Conservation (phyloP, 257 asterid species). For the Linderniella brevidens region DNA sequence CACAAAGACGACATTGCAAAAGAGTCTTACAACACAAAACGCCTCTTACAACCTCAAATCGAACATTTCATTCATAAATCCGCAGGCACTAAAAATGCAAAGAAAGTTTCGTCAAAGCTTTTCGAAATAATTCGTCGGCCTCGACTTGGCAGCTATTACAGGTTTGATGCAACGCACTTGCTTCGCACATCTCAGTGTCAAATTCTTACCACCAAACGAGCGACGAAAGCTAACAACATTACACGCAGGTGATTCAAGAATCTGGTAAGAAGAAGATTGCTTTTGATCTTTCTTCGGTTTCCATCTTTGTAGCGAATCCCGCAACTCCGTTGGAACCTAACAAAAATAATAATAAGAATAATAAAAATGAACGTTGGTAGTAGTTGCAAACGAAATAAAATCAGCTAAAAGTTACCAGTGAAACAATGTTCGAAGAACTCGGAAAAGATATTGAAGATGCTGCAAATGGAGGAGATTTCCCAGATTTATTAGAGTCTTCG, state of each 20-base stretch:
- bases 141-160: conserved; percentile 14
- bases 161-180: conserved; percentile 12
- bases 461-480: conserved; percentile 73
- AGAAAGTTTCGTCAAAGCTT: conserved; percentile 8
- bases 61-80: too few relatives aligned
- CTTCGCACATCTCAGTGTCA: conserved; percentile 26
- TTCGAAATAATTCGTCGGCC: conserved; percentile 11
- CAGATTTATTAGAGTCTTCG: conserved; percentile 29
- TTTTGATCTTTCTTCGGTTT: conserved; percentile 23
- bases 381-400: not conserved
- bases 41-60: too few relatives aligned
- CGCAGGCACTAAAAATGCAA: too few relatives aligned
- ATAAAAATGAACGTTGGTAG: not conserved
- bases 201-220: conserved; percentile 10
- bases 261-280: conserved; percentile 7
- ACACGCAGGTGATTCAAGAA: conserved; percentile 8
- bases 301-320: conserved; percentile 30
- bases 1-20: too few relatives aligned
- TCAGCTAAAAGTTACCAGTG: conserved; percentile 30
- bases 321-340: conserved; percentile 58
- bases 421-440: conserved; percentile 24
- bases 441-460: conserved; percentile 59
- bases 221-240: conserved; percentile 27
- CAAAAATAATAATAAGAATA: not conserved
- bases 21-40: too few relatives aligned